Evolutionary conservation across 1,284 basidiomycete genomes (phyloP).

Genomic region (Vanrija pseudolonga): DNA sequence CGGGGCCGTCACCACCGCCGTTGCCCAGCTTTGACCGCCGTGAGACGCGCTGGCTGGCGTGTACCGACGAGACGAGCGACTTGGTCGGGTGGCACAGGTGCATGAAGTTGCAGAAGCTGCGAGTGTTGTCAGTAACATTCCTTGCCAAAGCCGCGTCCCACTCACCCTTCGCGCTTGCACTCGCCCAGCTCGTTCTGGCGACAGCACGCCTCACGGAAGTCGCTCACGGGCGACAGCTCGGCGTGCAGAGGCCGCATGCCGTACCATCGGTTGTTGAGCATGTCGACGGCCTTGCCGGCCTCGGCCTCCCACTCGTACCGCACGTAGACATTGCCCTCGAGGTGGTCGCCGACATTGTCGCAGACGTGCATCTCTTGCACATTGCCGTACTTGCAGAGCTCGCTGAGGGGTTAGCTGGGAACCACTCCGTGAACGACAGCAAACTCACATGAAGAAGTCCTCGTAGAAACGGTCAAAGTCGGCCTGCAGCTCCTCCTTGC

Average conservation of each 20-base stretch:
- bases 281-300: slow-evolving; percentile 88
- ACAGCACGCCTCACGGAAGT: slow-evolving; percentile 98
- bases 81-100: slow-evolving; percentile 84
- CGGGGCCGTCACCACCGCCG: slow-evolving; percentile 18
- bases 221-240: slow-evolving; percentile 97
- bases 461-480: slow-evolving; percentile 98
- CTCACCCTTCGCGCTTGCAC: slow-evolving; percentile 80
- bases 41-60: slow-evolving; percentile 77
- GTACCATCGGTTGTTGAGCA: slow-evolving; percentile 95
- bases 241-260: slow-evolving; percentile 94
- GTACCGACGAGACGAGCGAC: slow-evolving; percentile 71
- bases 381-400: slow-evolving; percentile 91
- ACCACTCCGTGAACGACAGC: neutral
- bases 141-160: neutral
- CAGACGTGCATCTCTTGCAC: slow-evolving; percentile 96
- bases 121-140: slow-evolving; percentile 39
- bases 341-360: slow-evolving; percentile 98
- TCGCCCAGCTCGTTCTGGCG: slow-evolving; percentile 97
- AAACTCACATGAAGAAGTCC: slow-evolving; percentile 70
- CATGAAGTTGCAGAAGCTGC: slow-evolving; percentile 92
- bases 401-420: slow-evolving; percentile 47
- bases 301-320: slow-evolving; percentile 98
- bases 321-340: slow-evolving; percentile 98
- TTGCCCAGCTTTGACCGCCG: slow-evolving; percentile 53
- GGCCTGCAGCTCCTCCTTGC: slow-evolving; percentile 69